Conservation (phyloP, 1,139 yeast genomes). For the Suhomyces anneliseae region DNA sequence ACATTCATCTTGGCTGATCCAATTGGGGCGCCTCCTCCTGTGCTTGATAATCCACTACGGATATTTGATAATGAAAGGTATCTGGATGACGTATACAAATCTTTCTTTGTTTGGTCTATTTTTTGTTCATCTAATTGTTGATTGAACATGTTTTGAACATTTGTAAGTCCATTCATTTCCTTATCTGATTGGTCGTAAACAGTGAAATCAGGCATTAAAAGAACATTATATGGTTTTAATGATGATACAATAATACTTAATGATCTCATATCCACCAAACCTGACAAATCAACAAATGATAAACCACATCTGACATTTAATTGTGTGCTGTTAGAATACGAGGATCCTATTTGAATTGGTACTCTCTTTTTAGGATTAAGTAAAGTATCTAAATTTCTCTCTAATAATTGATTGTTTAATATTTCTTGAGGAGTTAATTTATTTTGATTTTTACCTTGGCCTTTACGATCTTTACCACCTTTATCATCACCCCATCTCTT, state of each 20-base stretch:
- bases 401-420: slow-evolving; percentile 43
- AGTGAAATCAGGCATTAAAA: slow-evolving; percentile 55
- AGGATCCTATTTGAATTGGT: slow-evolving; percentile 21
- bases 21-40: slow-evolving; percentile 18
- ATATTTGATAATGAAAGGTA: slow-evolving; percentile 36
- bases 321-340: slow-evolving; percentile 21
- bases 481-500: slow-evolving; percentile 31
- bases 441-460: slow-evolving; percentile 36
- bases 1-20: slow-evolving; percentile 30
- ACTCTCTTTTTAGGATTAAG: slow-evolving; percentile 55
- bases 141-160: slow-evolving; percentile 30
- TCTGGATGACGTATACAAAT: slow-evolving; percentile 26
- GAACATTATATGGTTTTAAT: slow-evolving; percentile 73
- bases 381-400: slow-evolving; percentile 56
- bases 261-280: slow-evolving; percentile 83
- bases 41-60: slow-evolving; percentile 31
- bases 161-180: slow-evolving; percentile 29
- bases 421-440: slow-evolving; percentile 48
- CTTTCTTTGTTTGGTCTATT: slow-evolving; percentile 23
- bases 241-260: slow-evolving; percentile 75
- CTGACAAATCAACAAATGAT: slow-evolving; percentile 79
- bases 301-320: slow-evolving; percentile 67
- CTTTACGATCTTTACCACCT: slow-evolving; percentile 17
- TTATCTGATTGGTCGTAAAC: slow-evolving; percentile 17
- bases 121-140: slow-evolving; percentile 34